Conservation (phyloP, 306 rosid species). For the Castanea sativa region DNA sequence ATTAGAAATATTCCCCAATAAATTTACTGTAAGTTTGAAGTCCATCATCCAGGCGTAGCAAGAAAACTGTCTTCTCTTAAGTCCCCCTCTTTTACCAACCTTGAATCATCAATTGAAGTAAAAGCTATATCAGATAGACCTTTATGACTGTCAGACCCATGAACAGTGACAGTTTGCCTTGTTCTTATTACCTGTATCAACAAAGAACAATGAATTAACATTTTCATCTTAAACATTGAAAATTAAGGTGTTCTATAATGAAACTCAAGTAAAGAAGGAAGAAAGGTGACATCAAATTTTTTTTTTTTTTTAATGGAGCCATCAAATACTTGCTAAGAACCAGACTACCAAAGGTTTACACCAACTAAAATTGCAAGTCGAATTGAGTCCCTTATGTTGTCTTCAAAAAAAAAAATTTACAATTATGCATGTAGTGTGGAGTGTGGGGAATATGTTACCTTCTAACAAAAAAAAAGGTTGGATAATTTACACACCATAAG, state of each 20-base stretch:
- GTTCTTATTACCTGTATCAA: constrained; percentile 54
- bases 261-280: no score
- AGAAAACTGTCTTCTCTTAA: background rate
- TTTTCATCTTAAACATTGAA: background rate
- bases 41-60: background rate
- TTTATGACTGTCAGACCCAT: constrained; percentile 45
- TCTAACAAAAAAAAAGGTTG: no score
- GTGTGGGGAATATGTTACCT: background rate
- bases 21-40: background rate
- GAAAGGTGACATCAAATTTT: background rate
- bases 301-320: background rate
- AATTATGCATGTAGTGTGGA: background rate
- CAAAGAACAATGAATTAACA: constrained; percentile 9
- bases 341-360: background rate
- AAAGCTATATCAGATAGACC: constrained; percentile 79
- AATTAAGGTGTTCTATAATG: background rate
- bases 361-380: background rate
- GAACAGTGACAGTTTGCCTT: constrained; percentile 40
- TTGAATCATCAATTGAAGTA: constrained; percentile 49
- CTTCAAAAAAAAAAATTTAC: background rate
- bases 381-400: background rate
- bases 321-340: background rate
- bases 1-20: background rate
- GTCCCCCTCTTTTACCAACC: constrained; percentile 42
- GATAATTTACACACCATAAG: no score